Evolutionary conservation across 352 stramenopile genomes (phyloP), one percentile per base, ranked within the genome.

Genomic region (Pythium monospermum): DNA sequence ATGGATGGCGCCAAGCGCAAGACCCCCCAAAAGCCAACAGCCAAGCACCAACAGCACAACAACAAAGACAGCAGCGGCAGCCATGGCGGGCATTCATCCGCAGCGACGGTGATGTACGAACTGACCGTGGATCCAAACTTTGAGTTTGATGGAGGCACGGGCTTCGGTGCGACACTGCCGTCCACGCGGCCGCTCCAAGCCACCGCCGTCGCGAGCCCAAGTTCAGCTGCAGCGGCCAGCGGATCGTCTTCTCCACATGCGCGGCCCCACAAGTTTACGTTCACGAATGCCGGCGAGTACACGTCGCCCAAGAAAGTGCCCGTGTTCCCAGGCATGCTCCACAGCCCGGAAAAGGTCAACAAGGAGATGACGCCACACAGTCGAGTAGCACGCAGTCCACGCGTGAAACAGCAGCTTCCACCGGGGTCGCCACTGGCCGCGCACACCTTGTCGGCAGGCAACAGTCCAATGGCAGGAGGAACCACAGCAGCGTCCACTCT

Each of bases 251-350:
- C 59, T 8, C 41, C 67, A 3, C 26, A 47, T 1, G 33, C 12
- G 2, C 42, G 19, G 6, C 59, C 63, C 13, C 71, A 83, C 41
- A 77, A 76, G 45, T 89, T 89, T 49, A 83, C 76, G 30, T 90
- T 90, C 40, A 90, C 74, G 26, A 83, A 65, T 22, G 62, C 74
- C 3, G 66, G 68, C 1, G 76, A 85, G 49, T 90, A 87, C 61
- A 83, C 70, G 33, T 84, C 79, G 11, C 79, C 79, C 0, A 90
- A 86, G 76, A 90, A 87, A 47, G 73, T 90, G 19, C 79, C 79
- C 0, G 63, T 85, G 32, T 85, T 90, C 36, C 76, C 79, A 2
- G 76, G 79, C 12, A 90, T 71, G 16, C 25, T 77, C 6, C 59
- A 71, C 31, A 89, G 73, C 22, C 78, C 76, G 0, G 76, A 86